Conservation (phyloP, 257 asterid species). For the Rehmannia glutinosa region DNA sequence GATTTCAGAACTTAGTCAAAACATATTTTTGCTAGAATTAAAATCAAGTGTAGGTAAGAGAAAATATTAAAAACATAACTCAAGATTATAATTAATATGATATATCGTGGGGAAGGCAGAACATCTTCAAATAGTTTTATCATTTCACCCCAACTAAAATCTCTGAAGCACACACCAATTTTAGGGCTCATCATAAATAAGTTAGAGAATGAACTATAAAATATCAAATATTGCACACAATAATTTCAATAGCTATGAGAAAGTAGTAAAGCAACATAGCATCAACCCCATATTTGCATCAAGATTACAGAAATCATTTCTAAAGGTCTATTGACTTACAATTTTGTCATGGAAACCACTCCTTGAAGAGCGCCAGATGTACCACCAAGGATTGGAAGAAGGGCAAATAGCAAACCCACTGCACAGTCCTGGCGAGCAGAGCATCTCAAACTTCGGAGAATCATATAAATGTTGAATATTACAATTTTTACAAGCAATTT, state of each 20-base stretch:
- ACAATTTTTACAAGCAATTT: slow-evolving; percentile 7
- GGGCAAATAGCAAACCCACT: slow-evolving; percentile 79
- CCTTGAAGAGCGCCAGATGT: slow-evolving; percentile 81
- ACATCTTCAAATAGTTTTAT: not conserved
- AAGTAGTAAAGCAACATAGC: slow-evolving; percentile 8
- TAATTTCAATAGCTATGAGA: not conserved
- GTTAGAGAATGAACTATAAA: slow-evolving; percentile 7
- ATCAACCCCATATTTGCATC: slow-evolving; percentile 3
- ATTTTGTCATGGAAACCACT: slow-evolving; percentile 58
- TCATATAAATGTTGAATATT: slow-evolving; percentile 5
- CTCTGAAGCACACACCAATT: not conserved
- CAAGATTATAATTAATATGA: slow-evolving; percentile 6
- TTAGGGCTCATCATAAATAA: not conserved
- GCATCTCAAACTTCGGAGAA: slow-evolving; percentile 25
- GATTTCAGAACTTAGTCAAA: slow-evolving; percentile 13
- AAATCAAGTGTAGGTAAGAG: not conserved
- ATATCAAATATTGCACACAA: not conserved
- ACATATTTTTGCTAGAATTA: not conserved
- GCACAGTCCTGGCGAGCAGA: slow-evolving; percentile 71
- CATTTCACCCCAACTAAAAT: slow-evolving; percentile 5
- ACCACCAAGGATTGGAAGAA: slow-evolving; percentile 88
- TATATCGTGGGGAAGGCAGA: not conserved
- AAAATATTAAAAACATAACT: not conserved
- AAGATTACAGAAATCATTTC: slow-evolving; percentile 4
- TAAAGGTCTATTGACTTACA: slow-evolving; percentile 41